Percentiles rank a stretch among this genome's conserved stretches.
Evolutionary conservation across 345 rosid species (phyloP).

Genomic region (Gossypium arboreum): DNA sequence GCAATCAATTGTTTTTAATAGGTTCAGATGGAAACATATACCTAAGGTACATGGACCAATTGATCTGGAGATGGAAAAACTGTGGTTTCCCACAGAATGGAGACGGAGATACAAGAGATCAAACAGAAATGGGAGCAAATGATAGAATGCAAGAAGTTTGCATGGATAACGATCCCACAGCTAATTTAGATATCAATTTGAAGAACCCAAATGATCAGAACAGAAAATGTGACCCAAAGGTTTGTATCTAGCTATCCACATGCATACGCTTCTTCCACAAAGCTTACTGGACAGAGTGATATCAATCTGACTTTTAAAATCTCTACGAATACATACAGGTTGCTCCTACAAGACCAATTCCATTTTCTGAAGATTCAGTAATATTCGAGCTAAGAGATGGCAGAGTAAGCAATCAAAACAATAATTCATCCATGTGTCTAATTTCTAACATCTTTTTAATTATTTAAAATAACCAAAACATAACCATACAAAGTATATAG

Average conservation of each 20-base stretch:
- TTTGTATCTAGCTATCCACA: constrained; percentile 17
- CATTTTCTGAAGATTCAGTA: constrained; percentile 50
- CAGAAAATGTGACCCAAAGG: constrained; percentile 38
- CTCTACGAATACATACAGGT: constrained; percentile 37
- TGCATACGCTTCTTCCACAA: neutral
- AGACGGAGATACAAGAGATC: constrained; percentile 16
- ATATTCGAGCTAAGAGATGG: constrained; percentile 64
- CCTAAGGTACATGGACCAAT: constrained; percentile 48
- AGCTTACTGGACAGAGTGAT: neutral
- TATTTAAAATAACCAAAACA: neutral
- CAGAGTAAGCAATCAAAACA: constrained; percentile 48
- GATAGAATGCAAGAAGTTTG: constrained; percentile 27
- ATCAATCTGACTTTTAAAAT: constrained; percentile 7
- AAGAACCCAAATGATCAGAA: constrained; percentile 18
- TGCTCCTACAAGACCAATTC: constrained; percentile 55
- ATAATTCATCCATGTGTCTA: neutral
- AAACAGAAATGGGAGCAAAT: constrained; percentile 7
- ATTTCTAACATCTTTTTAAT: neutral
- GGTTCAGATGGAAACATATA: constrained; percentile 62
- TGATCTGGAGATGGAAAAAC: constrained; percentile 57
- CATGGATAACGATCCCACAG: constrained; percentile 28
- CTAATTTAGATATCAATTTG: constrained; percentile 27
- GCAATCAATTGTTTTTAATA: constrained; percentile 43
- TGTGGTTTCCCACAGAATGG: constrained; percentile 40
- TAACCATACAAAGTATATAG: neutral